Percentiles rank a stretch among this genome's conserved stretches.
Evolutionary conservation across 768 basidiomycete genomes (phyloP).

Genomic region (Botryobasidium botryosum): DNA sequence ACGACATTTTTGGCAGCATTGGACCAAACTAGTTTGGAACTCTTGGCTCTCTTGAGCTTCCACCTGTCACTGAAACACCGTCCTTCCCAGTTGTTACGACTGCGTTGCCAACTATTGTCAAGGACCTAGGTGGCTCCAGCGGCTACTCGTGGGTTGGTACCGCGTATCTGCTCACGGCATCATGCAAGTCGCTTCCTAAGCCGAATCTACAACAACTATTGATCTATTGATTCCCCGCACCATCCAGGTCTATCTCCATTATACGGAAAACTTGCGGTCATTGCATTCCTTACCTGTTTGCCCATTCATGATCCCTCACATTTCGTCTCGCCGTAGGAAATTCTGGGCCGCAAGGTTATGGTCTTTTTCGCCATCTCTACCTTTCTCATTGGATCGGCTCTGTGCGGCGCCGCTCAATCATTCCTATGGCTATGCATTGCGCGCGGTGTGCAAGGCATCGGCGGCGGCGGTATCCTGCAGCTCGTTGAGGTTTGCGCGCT

Average conservation of each 20-base stretch:
- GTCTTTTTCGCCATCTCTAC: conserved; percentile 45
- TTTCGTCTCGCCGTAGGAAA: conserved; percentile 13
- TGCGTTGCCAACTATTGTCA: conserved; percentile 58
- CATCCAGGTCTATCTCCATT: conserved; percentile 19
- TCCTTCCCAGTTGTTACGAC: no score
- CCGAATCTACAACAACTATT: no score
- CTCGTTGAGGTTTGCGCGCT: no score
- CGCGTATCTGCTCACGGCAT: conserved; percentile 58
- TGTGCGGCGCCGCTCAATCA: conserved; percentile 66
- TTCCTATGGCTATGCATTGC: conserved; percentile 64
- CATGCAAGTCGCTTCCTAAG: conserved; percentile 12
- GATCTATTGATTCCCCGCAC: no score
- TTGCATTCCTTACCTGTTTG: conserved; percentile 2
- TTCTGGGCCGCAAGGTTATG: conserved; percentile 56
- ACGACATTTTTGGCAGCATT: conserved; percentile 25
- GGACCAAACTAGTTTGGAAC: conserved; percentile 25
- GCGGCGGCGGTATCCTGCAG: conserved; percentile 62
- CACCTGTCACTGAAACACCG: no score
- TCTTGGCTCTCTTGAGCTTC: no score
- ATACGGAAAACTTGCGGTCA: no score
- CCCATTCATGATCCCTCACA: no score
- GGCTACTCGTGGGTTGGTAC: conserved; percentile 56
- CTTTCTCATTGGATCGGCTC: conserved; percentile 62
- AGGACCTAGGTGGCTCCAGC: conserved; percentile 40
- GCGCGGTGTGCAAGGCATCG: conserved; percentile 70